Evolutionary conservation across 2,329 filamentous ascomycete genomes (phyloP), one percentile per base, ranked within the genome.

Genomic region (Rhynchosporium graminicola): DNA sequence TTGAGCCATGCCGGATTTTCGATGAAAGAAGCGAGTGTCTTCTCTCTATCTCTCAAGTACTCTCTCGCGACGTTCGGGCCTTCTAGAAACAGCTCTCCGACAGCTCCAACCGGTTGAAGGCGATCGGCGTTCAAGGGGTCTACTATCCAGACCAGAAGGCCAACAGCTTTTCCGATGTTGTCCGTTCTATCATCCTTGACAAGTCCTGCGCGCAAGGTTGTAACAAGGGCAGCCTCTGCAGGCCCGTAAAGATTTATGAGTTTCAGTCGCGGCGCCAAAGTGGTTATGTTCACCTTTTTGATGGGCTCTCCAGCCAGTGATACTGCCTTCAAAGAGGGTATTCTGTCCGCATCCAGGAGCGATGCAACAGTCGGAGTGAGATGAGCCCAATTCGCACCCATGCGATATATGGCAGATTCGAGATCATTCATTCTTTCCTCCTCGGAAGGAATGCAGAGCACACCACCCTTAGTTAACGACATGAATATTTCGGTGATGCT

Each of bases 161-260:
- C 64, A 43, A 62, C 52, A 28, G 28, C 31, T 29, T 31, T 52
- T 26, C 62, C 62, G 26, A 63, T 47, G 29, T 64, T 43, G 3
- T 54, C 50, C 6, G 63, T 28, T 5, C 61, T 43, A 52, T 45
- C 57, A 33, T 50, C 33, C 33, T 43, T 40, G 9, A 40, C 31
- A 15, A 50, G 42, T 33, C 42, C 36, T 3, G 26, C 36, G 26
- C 52, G 28, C 8, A 40, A 20, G 15, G 57, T 50, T 10, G 60
- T 85, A 12, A 13, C 20, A 26, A 51, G n/a, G 13, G 36, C 45
- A 4, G 90, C 90, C 77, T 97, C 92, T 0, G 92, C 96, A 1
- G 92, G 92, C 0, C 92, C 92, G 72, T 96, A 97, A 0, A 70
- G 72, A 69, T 78, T 78, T 57, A 77, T 61, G 43, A 78, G 70